These are phyloP conservation scores for Debaryomycetaceae sp. DNA, from an alignment of 1,139 yeast genomes.

Conservation along the genomic window DNA sequence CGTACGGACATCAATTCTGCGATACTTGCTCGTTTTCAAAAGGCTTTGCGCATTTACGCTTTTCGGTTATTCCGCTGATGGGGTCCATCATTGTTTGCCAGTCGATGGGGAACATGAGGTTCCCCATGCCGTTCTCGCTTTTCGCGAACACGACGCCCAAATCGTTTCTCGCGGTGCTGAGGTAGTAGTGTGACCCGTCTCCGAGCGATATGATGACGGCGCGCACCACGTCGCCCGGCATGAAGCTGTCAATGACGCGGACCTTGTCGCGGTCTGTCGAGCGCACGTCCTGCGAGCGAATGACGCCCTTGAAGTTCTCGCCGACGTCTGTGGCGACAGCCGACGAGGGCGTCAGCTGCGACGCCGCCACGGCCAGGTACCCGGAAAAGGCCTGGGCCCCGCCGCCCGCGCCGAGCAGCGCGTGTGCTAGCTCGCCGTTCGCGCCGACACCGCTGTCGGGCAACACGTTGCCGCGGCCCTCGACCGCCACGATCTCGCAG, in stretches of 20 bases:
- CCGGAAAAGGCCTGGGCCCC: conserved; percentile 38
- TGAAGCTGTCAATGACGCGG: conserved; percentile 64
- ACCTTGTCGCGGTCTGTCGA: conserved; percentile 87
- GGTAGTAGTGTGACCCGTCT: conserved; percentile 84
- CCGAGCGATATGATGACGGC: conserved; percentile 80
- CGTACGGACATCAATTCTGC: neutral
- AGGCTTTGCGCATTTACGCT: conserved; percentile 90
- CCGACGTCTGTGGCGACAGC: conserved; percentile 60
- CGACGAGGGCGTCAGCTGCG: conserved; percentile 20
- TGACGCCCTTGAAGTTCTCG: conserved; percentile 84
- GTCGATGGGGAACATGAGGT: conserved; percentile 78
- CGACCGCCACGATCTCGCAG: conserved; percentile 77
- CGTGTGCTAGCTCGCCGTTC: conserved; percentile 40
- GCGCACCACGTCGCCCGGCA: conserved; percentile 88
- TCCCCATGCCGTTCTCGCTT: conserved; percentile 60
- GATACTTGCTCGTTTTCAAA: conserved; percentile 15
- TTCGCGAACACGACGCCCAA: conserved; percentile 89
- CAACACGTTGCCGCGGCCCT: conserved; percentile 46
- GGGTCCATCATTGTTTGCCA: conserved; percentile 93
- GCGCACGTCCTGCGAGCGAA: conserved; percentile 80
- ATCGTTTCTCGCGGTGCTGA: conserved; percentile 84
- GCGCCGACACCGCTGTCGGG: conserved; percentile 61
- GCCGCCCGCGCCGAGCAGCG: conserved; percentile 32
- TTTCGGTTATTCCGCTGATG: conserved; percentile 61
- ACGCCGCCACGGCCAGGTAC: conserved; percentile 36